Percentiles rank a stretch among this genome's conserved stretches.
These are phyloP conservation scores for Podaxis sp. DNA, from an alignment of 768 basidiomycete genomes.

Conservation along the genomic window DNA sequence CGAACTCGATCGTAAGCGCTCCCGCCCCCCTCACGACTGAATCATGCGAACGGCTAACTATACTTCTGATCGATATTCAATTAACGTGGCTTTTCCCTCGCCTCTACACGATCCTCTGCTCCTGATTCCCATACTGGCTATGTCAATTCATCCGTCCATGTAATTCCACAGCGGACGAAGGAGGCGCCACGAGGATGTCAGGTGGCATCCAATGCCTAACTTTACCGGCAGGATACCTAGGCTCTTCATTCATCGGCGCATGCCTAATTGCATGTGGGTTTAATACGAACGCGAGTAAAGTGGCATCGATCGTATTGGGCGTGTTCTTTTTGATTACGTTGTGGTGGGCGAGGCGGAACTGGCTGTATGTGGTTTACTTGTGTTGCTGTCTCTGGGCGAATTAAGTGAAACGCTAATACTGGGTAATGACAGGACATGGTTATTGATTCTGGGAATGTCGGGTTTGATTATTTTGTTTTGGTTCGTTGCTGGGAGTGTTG, in stretches of 20 bases:
- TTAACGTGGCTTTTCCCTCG: background rate
- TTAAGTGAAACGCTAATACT: background rate
- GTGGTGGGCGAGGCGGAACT: constrained; percentile 82
- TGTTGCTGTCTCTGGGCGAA: background rate
- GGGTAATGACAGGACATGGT: constrained; percentile 58
- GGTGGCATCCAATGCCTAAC: constrained; percentile 83
- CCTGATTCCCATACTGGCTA: background rate
- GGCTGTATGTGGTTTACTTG: constrained; percentile 48
- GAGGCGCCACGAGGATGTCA: constrained; percentile 83
- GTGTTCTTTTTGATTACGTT: constrained; percentile 86
- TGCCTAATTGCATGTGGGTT: constrained; percentile 86
- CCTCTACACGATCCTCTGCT: background rate
- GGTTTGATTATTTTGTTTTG: constrained; percentile 80
- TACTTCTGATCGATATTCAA: background rate
- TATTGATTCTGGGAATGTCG: constrained; percentile 74
- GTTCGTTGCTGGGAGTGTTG: constrained; percentile 74
- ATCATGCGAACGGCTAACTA: background rate
- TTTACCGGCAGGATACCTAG: constrained; percentile 79
- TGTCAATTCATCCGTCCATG: background rate
- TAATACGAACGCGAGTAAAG: constrained; percentile 84
- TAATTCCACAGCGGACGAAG: constrained; percentile 70
- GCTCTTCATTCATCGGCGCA: constrained; percentile 85
- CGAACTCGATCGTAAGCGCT: constrained; percentile 75
- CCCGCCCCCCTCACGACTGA: background rate
- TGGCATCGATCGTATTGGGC: constrained; percentile 76